phyloP scores from a whole-genome alignment of 192 early-diverging fungal species.

The Mortierella alpina region DNA sequence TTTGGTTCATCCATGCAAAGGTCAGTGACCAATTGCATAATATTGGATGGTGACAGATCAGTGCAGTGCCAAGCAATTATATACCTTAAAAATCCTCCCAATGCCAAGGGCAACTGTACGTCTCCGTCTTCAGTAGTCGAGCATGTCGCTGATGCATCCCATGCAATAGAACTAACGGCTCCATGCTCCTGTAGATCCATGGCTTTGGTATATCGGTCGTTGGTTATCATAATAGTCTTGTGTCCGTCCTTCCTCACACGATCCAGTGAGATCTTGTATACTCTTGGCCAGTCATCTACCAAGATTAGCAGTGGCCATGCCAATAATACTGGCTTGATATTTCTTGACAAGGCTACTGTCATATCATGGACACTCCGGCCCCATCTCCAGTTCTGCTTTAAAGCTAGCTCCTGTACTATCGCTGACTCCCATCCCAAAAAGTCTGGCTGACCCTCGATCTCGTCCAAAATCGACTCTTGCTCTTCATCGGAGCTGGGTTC shows the following conservation, averaged over 20 bases:
- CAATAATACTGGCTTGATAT: constrained; percentile 19
- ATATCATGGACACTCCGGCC: constrained; percentile 18
- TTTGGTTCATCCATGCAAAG: background rate
- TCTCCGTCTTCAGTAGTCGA: background rate
- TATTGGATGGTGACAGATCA: background rate
- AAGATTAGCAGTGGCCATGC: constrained; percentile 32
- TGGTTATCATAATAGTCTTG: background rate
- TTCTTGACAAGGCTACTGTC: background rate
- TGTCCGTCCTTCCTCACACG: constrained; percentile 1
- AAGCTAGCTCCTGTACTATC: constrained; percentile 13
- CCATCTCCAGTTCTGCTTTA: constrained; percentile 27
- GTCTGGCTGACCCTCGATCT: background rate
- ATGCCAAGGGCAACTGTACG: background rate
- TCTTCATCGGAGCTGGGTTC: background rate
- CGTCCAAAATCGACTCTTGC: background rate
- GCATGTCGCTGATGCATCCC: constrained; percentile 5
- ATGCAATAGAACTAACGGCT: constrained; percentile 27
- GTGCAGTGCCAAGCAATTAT: no score
- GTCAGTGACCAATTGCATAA: background rate
- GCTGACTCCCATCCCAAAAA: constrained; percentile 32
- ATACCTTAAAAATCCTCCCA: constrained; percentile 31
- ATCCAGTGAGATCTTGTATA: constrained; percentile 15
- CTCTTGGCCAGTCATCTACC: constrained; percentile 12
- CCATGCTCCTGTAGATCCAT: constrained; percentile 11
- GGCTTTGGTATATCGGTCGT: constrained; percentile 1